Percentiles rank a stretch among this genome's conserved stretches.
These are phyloP conservation scores for Arxiozyma bovina DNA, from an alignment of 1,139 yeast species.

Conservation along the genomic window DNA sequence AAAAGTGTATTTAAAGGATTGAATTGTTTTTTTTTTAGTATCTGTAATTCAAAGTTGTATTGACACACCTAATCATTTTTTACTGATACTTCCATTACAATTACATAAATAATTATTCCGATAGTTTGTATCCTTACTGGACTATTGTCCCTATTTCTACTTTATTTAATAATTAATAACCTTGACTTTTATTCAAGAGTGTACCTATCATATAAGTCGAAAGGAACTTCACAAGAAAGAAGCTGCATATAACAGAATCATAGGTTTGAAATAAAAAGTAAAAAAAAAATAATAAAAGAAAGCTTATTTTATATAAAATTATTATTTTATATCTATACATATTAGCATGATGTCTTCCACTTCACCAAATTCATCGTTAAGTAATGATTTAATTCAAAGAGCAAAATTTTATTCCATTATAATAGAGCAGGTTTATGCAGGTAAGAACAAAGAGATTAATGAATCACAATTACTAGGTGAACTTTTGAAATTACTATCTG, in stretches of 20 bases:
- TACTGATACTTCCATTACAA: not conserved
- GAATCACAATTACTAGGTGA: constrained; percentile 28
- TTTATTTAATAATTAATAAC: not conserved
- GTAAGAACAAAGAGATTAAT: constrained; percentile 19
- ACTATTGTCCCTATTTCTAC: not conserved
- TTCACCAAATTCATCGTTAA: not conserved
- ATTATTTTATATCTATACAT: not conserved
- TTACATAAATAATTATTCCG: too few species aligned
- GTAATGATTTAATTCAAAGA: constrained; percentile 6
- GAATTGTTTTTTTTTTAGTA: too few species aligned
- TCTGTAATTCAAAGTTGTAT: not conserved
- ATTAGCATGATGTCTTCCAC: not conserved
- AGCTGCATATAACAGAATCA: too few species aligned
- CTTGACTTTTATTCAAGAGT: not conserved
- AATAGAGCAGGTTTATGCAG: constrained; percentile 26
- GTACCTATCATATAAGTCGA: too few species aligned
- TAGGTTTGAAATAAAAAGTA: too few species aligned
- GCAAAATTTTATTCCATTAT: constrained; percentile 17
- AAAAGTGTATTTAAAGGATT: not conserved
- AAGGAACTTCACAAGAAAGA: not conserved
- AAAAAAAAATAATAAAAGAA: too few species aligned
- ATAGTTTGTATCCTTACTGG: too few species aligned
- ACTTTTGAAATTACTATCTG: constrained; percentile 21
- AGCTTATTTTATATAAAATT: not conserved
- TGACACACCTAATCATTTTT: not conserved